A percentile compares a stretch with the other conserved stretches of the same genome.
Conservation (phyloP, 148 eudicot genomes). For the Rhododendron ferrugineum region DNA sequence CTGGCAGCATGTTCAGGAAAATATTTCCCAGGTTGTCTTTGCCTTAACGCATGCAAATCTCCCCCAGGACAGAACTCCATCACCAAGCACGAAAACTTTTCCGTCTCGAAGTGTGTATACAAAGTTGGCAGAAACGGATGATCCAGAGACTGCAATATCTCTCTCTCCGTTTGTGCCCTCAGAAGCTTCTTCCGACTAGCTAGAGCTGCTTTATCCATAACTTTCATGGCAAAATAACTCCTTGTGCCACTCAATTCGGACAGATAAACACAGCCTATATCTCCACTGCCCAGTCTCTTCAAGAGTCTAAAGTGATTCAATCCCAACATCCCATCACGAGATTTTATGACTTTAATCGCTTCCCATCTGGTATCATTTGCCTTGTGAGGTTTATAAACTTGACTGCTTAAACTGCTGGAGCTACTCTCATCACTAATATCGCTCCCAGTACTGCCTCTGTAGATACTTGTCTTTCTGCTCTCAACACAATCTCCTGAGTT, state of each 20-base stretch:
- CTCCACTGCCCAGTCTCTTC: constrained; percentile 75
- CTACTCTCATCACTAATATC: constrained; percentile 88
- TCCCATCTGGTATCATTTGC: constrained; percentile 82
- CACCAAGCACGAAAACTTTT: constrained; percentile 66
- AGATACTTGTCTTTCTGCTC: constrained; percentile 63
- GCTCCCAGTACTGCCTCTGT: constrained; percentile 75
- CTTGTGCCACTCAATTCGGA: constrained; percentile 73
- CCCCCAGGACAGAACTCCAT: constrained; percentile 98
- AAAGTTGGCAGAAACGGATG: constrained; percentile 94
- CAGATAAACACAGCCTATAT: constrained; percentile 78
- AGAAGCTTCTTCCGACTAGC: constrained; percentile 76
- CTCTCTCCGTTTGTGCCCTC: constrained; percentile 87
- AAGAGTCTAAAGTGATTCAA: constrained; percentile 67
- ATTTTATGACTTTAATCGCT: constrained; percentile 63
- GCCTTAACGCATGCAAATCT: constrained; percentile 85
- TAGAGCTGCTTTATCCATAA: constrained; percentile 73
- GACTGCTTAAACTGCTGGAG: constrained; percentile 58
- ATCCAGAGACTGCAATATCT: constrained; percentile 82
- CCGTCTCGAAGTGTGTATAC: constrained; percentile 84
- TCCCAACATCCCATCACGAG: constrained; percentile 54
- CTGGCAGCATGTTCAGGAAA: constrained; percentile 95
- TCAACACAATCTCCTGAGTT: constrained; percentile 49
- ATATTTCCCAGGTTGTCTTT: constrained; percentile 69
- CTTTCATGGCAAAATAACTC: constrained; percentile 82
- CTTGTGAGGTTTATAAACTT: constrained; percentile 78